Base-by-base conservation (phyloP, 768 basidiomycete species). In the Leucosporidium yakuticum region DNA sequence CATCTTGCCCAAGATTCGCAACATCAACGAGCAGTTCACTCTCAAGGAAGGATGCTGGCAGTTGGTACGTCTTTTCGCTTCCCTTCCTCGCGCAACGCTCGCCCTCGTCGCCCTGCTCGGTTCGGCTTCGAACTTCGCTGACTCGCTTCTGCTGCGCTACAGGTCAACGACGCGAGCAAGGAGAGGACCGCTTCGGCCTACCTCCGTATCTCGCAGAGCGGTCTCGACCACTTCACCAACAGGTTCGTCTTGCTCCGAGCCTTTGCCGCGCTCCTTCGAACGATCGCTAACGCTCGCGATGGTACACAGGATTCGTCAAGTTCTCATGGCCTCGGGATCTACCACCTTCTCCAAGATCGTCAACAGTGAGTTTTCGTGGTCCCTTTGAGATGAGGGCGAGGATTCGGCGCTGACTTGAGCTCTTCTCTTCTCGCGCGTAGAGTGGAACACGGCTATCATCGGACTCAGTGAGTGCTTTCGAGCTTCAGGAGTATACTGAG, bases 261-360 rank as follows among this genome's bases (percentile, higher is more conserved):
- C 39, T 8, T 44, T 15, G 39, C 39, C 39, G 39, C 11, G 34
- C 34, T 36, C 12, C 12, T 36, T 36, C 34, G 34, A 36, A 6
- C 12, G 34, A 36, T 12, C 34, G 5, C 34, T 5, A 36, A 5
- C 34, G 5, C 34, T 44, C 14, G 6, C 39, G 14, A n/a, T n/a
- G n/a, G n/a, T n/a, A n/a, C n/a, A 44, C 39, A 23, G 59, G n/a
- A 90, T 63, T 90, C 92, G 77, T 4, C 80, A 81, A 73, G 91
- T 99, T 19, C 80, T 99, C 69, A 99, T 99, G 96, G 92, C 92
- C 75, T 98, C 96, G 1, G 96, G 96, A 57, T 93, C 92, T 0
- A 95, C 96, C 0, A 97, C 96, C 0, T 99, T 97, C 85, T 92
- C 91, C 67, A 99, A 99, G 84, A 95, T 97, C 73, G 90, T 97